Percentiles rank a stretch among this genome's conserved stretches.
Evolutionary conservation across 805 yeast species (phyloP).

Genomic region (Saturnispora besseyi): DNA sequence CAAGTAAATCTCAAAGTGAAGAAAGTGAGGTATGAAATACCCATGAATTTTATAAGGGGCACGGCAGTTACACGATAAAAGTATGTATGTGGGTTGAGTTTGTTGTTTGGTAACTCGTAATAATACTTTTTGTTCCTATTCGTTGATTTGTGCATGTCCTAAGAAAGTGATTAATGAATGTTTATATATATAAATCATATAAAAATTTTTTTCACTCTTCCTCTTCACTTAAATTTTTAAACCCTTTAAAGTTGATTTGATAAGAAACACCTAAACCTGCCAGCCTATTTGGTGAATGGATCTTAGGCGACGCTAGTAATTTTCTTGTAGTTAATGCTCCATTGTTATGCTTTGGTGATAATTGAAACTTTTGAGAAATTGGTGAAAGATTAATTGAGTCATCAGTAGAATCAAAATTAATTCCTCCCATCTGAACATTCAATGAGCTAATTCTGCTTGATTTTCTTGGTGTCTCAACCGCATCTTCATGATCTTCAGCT

Average conservation of each 20-base stretch:
- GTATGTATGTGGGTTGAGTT: constrained; percentile 23
- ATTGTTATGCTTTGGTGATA: neutral
- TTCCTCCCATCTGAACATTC: constrained; percentile 11
- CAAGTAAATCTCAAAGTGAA: constrained; percentile 37
- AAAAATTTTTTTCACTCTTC: neutral
- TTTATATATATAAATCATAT: no score
- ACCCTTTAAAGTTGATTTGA: constrained; percentile 3
- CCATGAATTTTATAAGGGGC: constrained; percentile 39
- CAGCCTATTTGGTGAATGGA: constrained; percentile 15
- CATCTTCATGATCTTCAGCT: neutral
- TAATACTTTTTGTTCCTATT: constrained; percentile 1
- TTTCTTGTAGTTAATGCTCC: constrained; percentile 10
- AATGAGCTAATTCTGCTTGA: constrained; percentile 12
- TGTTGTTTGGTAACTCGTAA: constrained; percentile 13
- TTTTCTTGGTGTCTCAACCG: constrained; percentile 4
- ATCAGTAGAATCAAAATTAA: constrained; percentile 4
- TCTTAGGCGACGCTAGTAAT: constrained; percentile 15
- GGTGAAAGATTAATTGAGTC: neutral
- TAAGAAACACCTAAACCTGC: constrained; percentile 12
- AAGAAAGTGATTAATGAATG: no score
- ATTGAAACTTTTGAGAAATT: neutral
- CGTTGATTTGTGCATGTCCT: neutral
- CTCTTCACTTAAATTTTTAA: neutral
- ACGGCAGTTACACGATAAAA: constrained; percentile 40
- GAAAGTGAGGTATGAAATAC: constrained; percentile 37